Evolutionary conservation across 345 rosid species (phyloP).

Genomic region (Moricandia moricandioides): DNA sequence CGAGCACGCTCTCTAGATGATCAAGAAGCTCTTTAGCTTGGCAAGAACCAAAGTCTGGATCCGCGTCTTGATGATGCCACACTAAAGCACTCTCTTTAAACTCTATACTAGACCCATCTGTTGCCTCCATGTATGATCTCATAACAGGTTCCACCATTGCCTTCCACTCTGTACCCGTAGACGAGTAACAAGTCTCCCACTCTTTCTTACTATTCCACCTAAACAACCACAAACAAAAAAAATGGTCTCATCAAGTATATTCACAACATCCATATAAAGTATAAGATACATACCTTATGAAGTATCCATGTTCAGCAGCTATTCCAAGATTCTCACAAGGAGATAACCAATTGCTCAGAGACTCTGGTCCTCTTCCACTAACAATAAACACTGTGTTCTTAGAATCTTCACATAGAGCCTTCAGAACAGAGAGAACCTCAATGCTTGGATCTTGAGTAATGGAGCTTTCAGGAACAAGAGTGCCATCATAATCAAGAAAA

Average conservation of each 20-base stretch:
- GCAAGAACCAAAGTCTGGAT: constrained; percentile 53
- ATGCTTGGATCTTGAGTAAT: constrained; percentile 33
- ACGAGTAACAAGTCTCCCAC: constrained; percentile 50
- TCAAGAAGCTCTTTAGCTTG: constrained; percentile 60
- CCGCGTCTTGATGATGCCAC: constrained; percentile 66
- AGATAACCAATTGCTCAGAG: constrained; percentile 39
- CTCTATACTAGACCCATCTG: constrained; percentile 63
- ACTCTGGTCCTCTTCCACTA: constrained; percentile 42
- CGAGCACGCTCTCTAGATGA: constrained; percentile 58
- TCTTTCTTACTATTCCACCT: constrained; percentile 47
- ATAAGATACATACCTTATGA: constrained; percentile 34
- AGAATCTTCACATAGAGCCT: constrained; percentile 37
- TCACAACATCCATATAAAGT: not conserved
- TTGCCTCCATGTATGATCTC: constrained; percentile 50
- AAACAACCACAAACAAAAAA: not conserved
- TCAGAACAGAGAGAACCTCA: constrained; percentile 36
- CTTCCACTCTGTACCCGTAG: constrained; percentile 48
- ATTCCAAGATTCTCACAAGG: constrained; percentile 45
- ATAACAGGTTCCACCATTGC: constrained; percentile 48
- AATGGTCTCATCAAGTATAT: too few relatives aligned
- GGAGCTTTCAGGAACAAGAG: constrained; percentile 39
- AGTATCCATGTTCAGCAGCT: constrained; percentile 50
- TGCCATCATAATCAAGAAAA: constrained; percentile 50
- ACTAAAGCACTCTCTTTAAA: constrained; percentile 59
- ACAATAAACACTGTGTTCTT: constrained; percentile 44